Conservation (phyloP, 1,284 basidiomycete species). For the Cryptococcus sp. region DNA sequence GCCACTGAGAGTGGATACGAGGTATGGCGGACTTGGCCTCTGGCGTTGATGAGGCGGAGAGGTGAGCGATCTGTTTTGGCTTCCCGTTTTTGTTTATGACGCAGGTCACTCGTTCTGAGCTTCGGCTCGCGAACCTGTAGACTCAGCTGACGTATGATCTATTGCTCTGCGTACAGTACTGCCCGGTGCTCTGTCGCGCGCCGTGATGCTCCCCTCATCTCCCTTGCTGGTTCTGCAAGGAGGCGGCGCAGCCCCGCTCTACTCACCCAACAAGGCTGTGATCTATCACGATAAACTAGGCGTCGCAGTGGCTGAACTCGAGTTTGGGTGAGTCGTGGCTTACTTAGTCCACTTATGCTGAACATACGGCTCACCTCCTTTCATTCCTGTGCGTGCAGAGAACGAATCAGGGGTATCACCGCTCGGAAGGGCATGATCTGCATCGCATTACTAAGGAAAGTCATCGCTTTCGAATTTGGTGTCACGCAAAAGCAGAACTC, state of each 20-base stretch:
- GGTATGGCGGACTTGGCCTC: slow-evolving; percentile 77
- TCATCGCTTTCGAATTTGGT: slow-evolving; percentile 75
- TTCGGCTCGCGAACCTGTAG: not conserved
- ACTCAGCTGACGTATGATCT: not conserved
- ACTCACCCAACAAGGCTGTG: slow-evolving; percentile 91
- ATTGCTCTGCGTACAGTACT: slow-evolving; percentile 27
- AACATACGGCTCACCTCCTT: not conserved
- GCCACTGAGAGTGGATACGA: slow-evolving; percentile 83
- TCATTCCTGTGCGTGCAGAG: slow-evolving; percentile 55
- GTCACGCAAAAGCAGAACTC: slow-evolving; percentile 48
- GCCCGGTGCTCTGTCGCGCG: slow-evolving; percentile 71
- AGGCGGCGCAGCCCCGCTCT: slow-evolving; percentile 84
- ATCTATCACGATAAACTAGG: slow-evolving; percentile 80
- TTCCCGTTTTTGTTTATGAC: not conserved
- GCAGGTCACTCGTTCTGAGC: not conserved
- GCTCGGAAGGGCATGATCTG: slow-evolving; percentile 79
- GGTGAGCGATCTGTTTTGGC: slow-evolving; percentile 58
- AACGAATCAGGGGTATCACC: slow-evolving; percentile 76
- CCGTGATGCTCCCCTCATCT: slow-evolving; percentile 76
- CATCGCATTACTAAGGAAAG: slow-evolving; percentile 75
- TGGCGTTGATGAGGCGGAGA: slow-evolving; percentile 74
- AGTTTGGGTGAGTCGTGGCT: slow-evolving; percentile 61
- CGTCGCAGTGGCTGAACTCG: slow-evolving; percentile 79
- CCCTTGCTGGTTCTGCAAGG: slow-evolving; percentile 87
- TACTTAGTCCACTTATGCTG: not conserved